Evolutionary conservation across 2,329 filamentous ascomycete species (phyloP).

Genomic region (Aurifilum marmelostoma): DNA sequence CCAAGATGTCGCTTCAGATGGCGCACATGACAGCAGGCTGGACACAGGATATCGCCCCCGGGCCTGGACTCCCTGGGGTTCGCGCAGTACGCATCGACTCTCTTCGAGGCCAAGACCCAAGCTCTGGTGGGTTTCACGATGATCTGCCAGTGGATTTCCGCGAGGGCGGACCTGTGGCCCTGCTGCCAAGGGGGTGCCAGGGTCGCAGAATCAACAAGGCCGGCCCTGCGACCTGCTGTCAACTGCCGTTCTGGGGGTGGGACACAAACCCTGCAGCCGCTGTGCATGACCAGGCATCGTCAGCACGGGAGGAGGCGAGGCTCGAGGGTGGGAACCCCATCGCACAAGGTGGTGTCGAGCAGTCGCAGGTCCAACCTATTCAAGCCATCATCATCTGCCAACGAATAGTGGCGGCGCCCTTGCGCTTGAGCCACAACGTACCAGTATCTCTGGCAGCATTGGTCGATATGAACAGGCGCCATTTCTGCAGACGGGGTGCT

Average conservation of each 20-base stretch:
- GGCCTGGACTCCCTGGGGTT: background rate
- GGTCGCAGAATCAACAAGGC: constrained; percentile 13
- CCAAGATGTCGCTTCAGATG: background rate
- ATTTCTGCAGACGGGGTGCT: background rate
- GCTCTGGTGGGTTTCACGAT: background rate
- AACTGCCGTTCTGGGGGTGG: constrained; percentile 25
- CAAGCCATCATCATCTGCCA: no score
- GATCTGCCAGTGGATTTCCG: background rate
- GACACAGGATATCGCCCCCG: background rate
- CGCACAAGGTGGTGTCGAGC: background rate
- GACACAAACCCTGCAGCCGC: constrained; percentile 18
- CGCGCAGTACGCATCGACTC: background rate
- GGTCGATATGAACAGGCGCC: background rate
- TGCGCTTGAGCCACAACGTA: background rate
- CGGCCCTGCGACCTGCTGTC: constrained; percentile 24
- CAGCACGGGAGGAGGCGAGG: constrained; percentile 5
- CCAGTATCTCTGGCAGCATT: background rate
- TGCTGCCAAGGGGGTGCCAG: constrained; percentile 8
- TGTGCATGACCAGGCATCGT: constrained; percentile 10
- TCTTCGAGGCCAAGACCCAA: background rate
- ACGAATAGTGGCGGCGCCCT: background rate
- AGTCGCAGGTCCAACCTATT: background rate
- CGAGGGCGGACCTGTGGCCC: constrained; percentile 10
- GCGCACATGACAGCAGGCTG: background rate
- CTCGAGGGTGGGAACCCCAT: background rate